Percentiles rank a stretch among this genome's conserved stretches.
phyloP scores from a whole-genome alignment of 1,284 basidiomycete genomes.

The Apiotrichum akiyoshidainum region DNA sequence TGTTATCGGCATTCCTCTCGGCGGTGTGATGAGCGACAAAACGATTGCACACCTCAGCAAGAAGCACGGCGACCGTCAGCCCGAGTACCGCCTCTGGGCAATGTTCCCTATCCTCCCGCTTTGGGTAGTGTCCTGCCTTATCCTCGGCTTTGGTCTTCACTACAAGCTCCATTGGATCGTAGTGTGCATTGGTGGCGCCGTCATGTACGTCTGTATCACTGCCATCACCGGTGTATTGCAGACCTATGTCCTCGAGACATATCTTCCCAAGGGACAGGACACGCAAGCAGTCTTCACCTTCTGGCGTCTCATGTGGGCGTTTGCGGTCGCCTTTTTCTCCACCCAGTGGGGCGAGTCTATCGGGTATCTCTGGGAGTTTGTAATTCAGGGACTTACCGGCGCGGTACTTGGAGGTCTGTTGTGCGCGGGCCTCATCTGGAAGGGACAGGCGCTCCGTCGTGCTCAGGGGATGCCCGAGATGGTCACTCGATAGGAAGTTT shows the following conservation, averaged over 20 bases:
- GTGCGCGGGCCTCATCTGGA: conserved; percentile 32
- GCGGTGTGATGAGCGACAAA: conserved; percentile 42
- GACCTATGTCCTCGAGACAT: conserved; percentile 45
- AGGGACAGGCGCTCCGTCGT: conserved; percentile 24
- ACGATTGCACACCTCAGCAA: conserved; percentile 34
- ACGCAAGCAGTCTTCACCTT: conserved; percentile 48
- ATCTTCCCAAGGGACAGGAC: conserved; percentile 38
- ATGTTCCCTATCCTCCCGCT: conserved; percentile 24
- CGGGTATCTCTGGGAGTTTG: conserved; percentile 32
- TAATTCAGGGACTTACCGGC: conserved; percentile 37
- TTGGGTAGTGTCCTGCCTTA: conserved; percentile 35
- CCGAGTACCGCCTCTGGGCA: conserved; percentile 48
- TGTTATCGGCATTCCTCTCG: conserved; percentile 43
- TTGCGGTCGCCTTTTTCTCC: conserved; percentile 45
- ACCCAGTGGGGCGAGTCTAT: conserved; percentile 33
- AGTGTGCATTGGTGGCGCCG: conserved; percentile 40
- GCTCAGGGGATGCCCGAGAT: conserved; percentile 32
- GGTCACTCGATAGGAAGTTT: neutral
- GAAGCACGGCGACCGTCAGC: conserved; percentile 35
- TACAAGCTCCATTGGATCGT: conserved; percentile 44
- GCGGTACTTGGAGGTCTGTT: conserved; percentile 28
- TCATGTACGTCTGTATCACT: conserved; percentile 41
- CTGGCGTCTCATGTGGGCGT: conserved; percentile 48
- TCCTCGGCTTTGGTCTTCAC: conserved; percentile 39
- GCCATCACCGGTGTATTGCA: conserved; percentile 32